These are phyloP conservation scores for Backusella liffmaniae DNA, from an alignment of 192 early-diverging fungal species.

Conservation along the genomic window DNA sequence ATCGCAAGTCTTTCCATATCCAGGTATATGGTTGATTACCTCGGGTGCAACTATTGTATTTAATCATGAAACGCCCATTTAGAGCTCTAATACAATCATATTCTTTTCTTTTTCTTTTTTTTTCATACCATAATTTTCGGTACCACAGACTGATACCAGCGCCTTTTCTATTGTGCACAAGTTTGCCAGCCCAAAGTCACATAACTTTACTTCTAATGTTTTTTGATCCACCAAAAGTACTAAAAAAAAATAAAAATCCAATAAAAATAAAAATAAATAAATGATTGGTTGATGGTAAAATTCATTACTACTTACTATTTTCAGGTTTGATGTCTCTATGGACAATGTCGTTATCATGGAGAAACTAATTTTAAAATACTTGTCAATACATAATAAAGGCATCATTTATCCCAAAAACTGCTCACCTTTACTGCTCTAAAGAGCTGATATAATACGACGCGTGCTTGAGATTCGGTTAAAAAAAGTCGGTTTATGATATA, in stretches of 20 bases:
- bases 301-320: constrained; percentile 32
- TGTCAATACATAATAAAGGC: neutral
- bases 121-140: constrained; percentile 67
- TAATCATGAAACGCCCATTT: constrained; percentile 33
- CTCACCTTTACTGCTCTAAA: constrained; percentile 65
- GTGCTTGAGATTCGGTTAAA: constrained; percentile 75
- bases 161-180: constrained; percentile 14
- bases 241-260: neutral
- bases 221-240: constrained; percentile 50
- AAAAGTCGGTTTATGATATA: constrained; percentile 76
- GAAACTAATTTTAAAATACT: constrained; percentile 50
- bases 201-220: constrained; percentile 72
- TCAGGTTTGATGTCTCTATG: constrained; percentile 95
- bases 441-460: constrained; percentile 78
- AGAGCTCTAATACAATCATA: neutral
- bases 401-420: neutral
- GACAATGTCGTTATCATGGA: constrained; percentile 79
- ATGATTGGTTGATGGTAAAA: neutral
- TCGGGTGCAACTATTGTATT: neutral
- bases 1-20: constrained; percentile 44
- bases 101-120: neutral
- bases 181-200: constrained; percentile 91
- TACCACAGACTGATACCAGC: constrained; percentile 73
- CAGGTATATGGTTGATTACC: neutral
- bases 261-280: neutral